Evolutionary conservation across 179 eudicot species (phyloP).

Genomic region (Camellia oleifera): DNA sequence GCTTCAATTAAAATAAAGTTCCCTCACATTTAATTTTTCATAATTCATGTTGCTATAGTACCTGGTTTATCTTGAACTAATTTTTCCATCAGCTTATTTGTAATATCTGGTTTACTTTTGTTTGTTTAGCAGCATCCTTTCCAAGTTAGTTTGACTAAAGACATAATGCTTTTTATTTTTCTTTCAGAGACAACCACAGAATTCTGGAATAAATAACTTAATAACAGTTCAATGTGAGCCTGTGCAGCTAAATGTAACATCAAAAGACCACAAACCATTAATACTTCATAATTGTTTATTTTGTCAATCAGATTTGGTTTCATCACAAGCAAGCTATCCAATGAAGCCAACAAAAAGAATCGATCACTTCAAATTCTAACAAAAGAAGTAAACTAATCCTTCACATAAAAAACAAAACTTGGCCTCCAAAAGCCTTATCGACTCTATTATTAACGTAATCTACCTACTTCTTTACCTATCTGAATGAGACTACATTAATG

Average conservation of each 20-base stretch:
- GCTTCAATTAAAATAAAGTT: background rate
- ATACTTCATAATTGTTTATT: background rate
- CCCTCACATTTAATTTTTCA: background rate
- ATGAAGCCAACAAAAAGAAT: background rate
- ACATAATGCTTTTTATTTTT: background rate
- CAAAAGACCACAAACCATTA: background rate
- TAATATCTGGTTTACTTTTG: background rate
- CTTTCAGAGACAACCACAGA: background rate
- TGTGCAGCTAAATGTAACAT: background rate
- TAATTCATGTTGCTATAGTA: background rate
- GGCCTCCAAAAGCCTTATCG: background rate
- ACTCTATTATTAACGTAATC: conserved; percentile 5
- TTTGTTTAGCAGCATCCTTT: background rate
- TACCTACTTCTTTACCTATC: background rate
- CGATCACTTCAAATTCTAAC: background rate
- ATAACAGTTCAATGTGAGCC: background rate
- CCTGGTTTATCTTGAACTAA: background rate
- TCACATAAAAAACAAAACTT: background rate
- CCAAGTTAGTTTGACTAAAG: background rate
- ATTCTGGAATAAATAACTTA: background rate
- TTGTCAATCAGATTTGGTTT: background rate
- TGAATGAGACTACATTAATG: too few species aligned
- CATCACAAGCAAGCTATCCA: conserved; percentile 1
- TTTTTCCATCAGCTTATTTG: background rate
- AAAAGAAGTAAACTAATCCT: background rate